Evolutionary conservation across 2,329 filamentous ascomycete genomes (phyloP).

Genomic region (Sclerotinia subarctica): DNA sequence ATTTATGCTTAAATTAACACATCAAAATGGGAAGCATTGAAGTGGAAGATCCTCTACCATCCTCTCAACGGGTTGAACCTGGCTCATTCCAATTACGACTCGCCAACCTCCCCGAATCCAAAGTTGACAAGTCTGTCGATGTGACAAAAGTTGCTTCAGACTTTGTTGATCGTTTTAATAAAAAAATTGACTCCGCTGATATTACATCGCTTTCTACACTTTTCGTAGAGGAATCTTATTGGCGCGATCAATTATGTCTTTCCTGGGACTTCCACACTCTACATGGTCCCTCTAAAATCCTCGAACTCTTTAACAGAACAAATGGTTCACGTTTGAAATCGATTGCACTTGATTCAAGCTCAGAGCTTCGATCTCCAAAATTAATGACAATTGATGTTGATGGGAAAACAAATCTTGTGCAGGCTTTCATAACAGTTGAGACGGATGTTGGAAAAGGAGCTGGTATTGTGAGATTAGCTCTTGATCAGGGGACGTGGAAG

Average conservation of each 20-base stretch:
- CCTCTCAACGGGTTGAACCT: slow-evolving; percentile 30
- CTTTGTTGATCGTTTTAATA: slow-evolving; percentile 39
- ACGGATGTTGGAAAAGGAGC: slow-evolving; percentile 53
- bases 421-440: slow-evolving; percentile 54
- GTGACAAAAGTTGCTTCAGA: slow-evolving; percentile 20
- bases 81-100: slow-evolving; percentile 31
- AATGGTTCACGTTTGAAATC: slow-evolving; percentile 37
- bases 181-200: slow-evolving; percentile 41
- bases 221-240: slow-evolving; percentile 49
- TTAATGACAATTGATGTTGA: slow-evolving; percentile 46
- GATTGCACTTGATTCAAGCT: slow-evolving; percentile 40
- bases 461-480: slow-evolving; percentile 53
- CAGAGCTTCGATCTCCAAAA: slow-evolving; percentile 29
- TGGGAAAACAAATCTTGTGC: slow-evolving; percentile 47
- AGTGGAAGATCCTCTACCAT: slow-evolving; percentile 20
- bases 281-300: slow-evolving; percentile 43
- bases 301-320: slow-evolving; percentile 33
- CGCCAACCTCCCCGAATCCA: slow-evolving; percentile 26
- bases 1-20: neutral
- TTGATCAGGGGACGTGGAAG: slow-evolving; percentile 50
- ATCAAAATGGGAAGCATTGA: slow-evolving; percentile 29
- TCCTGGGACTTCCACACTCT: slow-evolving; percentile 55
- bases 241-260: slow-evolving; percentile 57
- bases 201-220: slow-evolving; percentile 40
- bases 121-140: slow-evolving; percentile 22